A percentile compares a stretch with the other conserved stretches of the same genome.
Conservation (phyloP, 441 rosid genomes). For the Erodium moschatum region DNA sequence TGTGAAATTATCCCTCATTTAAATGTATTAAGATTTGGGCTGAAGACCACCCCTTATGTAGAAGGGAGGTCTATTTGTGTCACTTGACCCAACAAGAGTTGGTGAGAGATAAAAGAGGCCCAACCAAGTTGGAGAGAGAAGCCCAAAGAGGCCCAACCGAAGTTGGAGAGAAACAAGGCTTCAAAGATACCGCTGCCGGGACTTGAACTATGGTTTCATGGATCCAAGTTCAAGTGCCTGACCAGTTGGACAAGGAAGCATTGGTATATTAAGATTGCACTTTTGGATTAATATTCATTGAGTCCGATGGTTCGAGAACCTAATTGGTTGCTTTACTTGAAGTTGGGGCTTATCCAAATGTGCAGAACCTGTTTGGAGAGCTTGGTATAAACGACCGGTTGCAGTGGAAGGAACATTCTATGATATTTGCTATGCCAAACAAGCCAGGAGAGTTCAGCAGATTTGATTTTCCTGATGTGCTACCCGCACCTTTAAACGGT, state of each 20-base stretch:
- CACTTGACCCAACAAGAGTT: no score
- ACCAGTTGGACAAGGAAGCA: no score
- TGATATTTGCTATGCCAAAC: slow-evolving; percentile 96
- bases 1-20: no score
- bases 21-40: no score
- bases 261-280: not conserved
- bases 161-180: no score
- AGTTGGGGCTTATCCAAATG: slow-evolving; percentile 94
- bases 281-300: not conserved
- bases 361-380: slow-evolving; percentile 86
- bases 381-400: slow-evolving; percentile 78
- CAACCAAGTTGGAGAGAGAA: no score
- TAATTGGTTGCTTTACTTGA: slow-evolving; percentile 25
- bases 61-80: not conserved
- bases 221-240: no score
- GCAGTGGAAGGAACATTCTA: slow-evolving; percentile 97
- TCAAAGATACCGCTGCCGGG: no score
- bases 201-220: no score
- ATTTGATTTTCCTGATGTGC: slow-evolving; percentile 83
- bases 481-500: slow-evolving; percentile 92
- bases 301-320: not conserved
- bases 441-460: slow-evolving; percentile 92
- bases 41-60: no score
- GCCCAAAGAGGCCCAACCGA: no score
- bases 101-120: no score